Percentiles rank a stretch among this genome's conserved stretches.
Evolutionary conservation across 2,329 filamentous ascomycete genomes (phyloP).

Genomic region (Plenodomus tracheiphilus): DNA sequence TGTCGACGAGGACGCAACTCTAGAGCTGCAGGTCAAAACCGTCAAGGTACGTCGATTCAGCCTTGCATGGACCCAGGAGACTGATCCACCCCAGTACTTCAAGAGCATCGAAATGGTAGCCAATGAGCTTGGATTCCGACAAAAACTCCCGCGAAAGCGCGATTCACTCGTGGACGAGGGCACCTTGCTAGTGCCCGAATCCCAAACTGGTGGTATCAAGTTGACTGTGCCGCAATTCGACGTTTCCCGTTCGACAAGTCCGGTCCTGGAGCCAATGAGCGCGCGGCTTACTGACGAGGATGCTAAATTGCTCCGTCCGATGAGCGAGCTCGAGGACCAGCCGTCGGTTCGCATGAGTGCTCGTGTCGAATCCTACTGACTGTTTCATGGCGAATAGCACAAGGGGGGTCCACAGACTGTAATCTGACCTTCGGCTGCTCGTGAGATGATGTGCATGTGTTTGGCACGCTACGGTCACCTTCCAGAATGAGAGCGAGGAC

Average conservation of each 20-base stretch:
- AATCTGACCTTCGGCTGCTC: too few relatives aligned
- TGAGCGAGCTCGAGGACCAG: conserved; percentile 34
- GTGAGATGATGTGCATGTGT: too few relatives aligned
- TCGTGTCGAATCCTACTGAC: conserved; percentile 20
- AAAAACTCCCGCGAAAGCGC: conserved; percentile 46
- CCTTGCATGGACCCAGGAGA: not conserved
- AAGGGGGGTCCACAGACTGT: too few relatives aligned
- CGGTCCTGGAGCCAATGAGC: conserved; percentile 41
- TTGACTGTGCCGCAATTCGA: conserved; percentile 36
- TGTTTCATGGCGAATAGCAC: too few relatives aligned
- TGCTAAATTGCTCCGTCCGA: conserved; percentile 15
- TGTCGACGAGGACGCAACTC: conserved; percentile 71
- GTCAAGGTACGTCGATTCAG: conserved; percentile 33
- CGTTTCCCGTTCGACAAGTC: conserved; percentile 38
- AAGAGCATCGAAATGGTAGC: conserved; percentile 55
- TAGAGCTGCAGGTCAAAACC: conserved; percentile 54
- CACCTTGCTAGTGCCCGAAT: conserved; percentile 18
- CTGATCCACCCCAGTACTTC: conserved; percentile 46
- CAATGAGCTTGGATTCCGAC: conserved; percentile 49
- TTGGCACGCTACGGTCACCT: too few relatives aligned
- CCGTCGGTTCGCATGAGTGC: conserved; percentile 38
- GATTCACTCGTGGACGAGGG: conserved; percentile 39
- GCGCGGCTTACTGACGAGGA: conserved; percentile 34
- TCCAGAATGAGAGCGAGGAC: too few relatives aligned
- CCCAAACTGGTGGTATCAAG: conserved; percentile 25